Base-by-base conservation (phyloP, 495 filamentous ascomycete genomes). In the Trypethelium eluteriae region DNA sequence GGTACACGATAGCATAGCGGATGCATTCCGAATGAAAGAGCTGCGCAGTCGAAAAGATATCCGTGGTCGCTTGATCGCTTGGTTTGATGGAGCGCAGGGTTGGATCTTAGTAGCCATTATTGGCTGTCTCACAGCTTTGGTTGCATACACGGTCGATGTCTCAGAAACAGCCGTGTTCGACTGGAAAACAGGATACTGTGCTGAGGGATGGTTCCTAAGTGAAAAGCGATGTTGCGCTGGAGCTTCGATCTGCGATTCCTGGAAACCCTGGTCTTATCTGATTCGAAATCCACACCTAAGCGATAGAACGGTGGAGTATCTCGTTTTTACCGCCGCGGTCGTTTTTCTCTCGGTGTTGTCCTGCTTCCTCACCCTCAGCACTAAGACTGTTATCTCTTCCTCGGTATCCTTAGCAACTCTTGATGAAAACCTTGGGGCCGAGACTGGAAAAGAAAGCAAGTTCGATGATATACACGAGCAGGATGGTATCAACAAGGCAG, bases 1-100 rank as follows among this genome's bases (percentile, higher is more conserved):
- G 94, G 94, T 98, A 7, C 92, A 96, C 73, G 94, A 98, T 72
- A 94, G 90, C 75, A 96, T 98, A 69, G 92, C 93, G 72, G 94
- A 98, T 76, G 91, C 92, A 53, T 89, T 88, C 64, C 88, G 94
- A 56, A 85, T 95, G 46, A 95, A 93, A 70, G 86, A 86, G 61
- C 82, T 98, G 38, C 84, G 91, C 56, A 85, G 82, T 68, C 82
- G 93, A 5, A 96, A 90, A 76, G 94, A 93, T 75, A 80, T 95
- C 59, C 87, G 89, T 66, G 94, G 93, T 5, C 86, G 90, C 49
- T 70, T 96, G 34, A 76, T 85, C 46, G 84, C 89, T 2, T 83
- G 87, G 78, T 89, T 95, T 64, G 94, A 98, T 74, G 88, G 92
- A 49, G 86, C 89, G 36, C 93, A 98, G 79, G 94, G 94, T 25